Evolutionary conservation across 495 filamentous ascomycete genomes (phyloP).

Genomic region (Penicillium coffeae): DNA sequence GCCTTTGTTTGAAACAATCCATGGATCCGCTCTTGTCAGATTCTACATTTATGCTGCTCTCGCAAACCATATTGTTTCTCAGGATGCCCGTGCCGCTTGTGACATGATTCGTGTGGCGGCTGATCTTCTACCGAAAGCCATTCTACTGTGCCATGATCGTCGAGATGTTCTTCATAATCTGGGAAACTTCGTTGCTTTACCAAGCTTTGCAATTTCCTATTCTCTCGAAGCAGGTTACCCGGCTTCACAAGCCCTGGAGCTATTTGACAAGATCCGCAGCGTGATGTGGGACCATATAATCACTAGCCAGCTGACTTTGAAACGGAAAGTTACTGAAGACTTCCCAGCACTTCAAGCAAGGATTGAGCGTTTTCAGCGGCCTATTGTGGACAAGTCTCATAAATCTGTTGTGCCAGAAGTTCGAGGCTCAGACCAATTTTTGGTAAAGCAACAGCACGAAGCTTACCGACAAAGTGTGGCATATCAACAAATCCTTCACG

Average conservation of each 20-base stretch:
- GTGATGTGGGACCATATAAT: slow-evolving; percentile 4
- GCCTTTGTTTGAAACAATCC: not conserved
- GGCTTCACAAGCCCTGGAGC: slow-evolving; percentile 1
- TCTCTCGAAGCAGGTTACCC: slow-evolving; percentile 2
- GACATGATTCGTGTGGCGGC: slow-evolving; percentile 1
- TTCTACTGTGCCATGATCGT: slow-evolving; percentile 2
- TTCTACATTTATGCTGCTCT: slow-evolving; percentile 3
- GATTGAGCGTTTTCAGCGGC: not conserved
- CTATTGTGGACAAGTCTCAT: not conserved
- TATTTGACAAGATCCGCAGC: slow-evolving; percentile 7
- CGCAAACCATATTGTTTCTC: not conserved
- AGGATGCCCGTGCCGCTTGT: not conserved
- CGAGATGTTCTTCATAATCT: slow-evolving; percentile 3
- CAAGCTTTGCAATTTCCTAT: slow-evolving; percentile 1
- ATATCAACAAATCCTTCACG: not conserved
- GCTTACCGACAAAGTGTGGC: not conserved
- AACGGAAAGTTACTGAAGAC: not conserved
- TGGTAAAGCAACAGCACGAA: slow-evolving; percentile 3
- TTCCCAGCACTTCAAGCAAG: not conserved
- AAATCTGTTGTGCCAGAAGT: no score
- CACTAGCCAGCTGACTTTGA: not conserved
- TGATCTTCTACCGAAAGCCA: slow-evolving; percentile 2
- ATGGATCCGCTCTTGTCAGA: not conserved
- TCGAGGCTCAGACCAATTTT: not conserved
- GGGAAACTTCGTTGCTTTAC: not conserved